A percentile compares a stretch with the other conserved stretches of the same genome.
Evolutionary conservation across 2,329 filamentous ascomycete genomes (phyloP).

Genomic region (Didymosphaeria variabile): DNA sequence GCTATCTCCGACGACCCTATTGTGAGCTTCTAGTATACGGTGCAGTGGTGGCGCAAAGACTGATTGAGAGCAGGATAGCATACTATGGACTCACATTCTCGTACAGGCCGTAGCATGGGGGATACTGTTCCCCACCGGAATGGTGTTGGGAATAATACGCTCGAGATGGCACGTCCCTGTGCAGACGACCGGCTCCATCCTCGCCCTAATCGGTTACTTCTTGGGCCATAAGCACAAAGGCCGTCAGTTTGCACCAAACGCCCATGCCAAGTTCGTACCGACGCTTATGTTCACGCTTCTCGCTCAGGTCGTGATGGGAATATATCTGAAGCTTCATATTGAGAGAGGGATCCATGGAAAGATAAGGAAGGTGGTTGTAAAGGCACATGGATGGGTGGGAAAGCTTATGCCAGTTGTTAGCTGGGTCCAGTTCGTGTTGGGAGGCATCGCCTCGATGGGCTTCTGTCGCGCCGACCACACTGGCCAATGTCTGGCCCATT

Average conservation of each 20-base stretch:
- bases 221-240: slow-evolving; percentile 91
- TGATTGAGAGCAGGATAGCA: slow-evolving; percentile 67
- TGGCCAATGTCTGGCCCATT: slow-evolving; percentile 93
- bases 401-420: slow-evolving; percentile 86
- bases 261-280: slow-evolving; percentile 83
- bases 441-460: slow-evolving; percentile 88
- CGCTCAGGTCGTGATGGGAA: slow-evolving; percentile 78
- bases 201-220: slow-evolving; percentile 87
- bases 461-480: slow-evolving; percentile 93
- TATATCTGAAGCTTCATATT: slow-evolving; percentile 90
- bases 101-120: slow-evolving; percentile 89
- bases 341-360: slow-evolving; percentile 83
- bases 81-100: slow-evolving; percentile 93
- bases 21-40: slow-evolving; percentile 29
- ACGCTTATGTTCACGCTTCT: slow-evolving; percentile 81
- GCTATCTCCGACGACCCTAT: slow-evolving; percentile 48
- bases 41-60: not conserved
- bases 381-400: slow-evolving; percentile 81
- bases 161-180: slow-evolving; percentile 94
- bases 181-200: slow-evolving; percentile 76
- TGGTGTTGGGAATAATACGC: slow-evolving; percentile 91
- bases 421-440: slow-evolving; percentile 96
- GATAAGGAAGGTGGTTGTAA: slow-evolving; percentile 76
- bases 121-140: slow-evolving; percentile 89
- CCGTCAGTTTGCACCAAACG: slow-evolving; percentile 82